These are phyloP conservation scores for Rhodotorula kratochvilovae DNA, from an alignment of 768 basidiomycete genomes.

Conservation along the genomic window DNA sequence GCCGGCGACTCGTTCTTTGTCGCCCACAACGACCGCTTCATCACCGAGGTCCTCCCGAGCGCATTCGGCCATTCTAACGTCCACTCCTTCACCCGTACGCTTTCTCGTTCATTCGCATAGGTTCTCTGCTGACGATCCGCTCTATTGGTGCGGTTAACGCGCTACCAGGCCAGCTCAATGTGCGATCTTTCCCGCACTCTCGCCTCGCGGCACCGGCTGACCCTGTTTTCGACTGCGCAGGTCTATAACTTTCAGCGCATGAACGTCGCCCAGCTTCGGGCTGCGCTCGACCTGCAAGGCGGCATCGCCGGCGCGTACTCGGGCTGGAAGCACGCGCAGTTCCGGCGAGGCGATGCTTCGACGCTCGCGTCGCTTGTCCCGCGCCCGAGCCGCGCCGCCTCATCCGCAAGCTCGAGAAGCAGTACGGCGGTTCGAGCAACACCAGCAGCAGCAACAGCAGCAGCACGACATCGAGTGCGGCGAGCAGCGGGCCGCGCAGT, in stretches of 20 bases:
- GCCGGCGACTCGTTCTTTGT: conserved; percentile 17
- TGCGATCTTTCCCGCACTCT: neutral
- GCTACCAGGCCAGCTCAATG: neutral
- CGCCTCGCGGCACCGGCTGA: neutral
- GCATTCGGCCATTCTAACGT: conserved; percentile 20
- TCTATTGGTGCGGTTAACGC: neutral
- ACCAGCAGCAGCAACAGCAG: neutral
- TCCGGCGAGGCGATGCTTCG: conserved; percentile 1
- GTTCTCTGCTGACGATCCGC: neutral
- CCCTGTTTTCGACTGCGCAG: neutral
- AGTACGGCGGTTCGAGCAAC: conserved; percentile 3
- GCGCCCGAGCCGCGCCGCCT: conserved; percentile 17
- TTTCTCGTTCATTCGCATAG: neutral
- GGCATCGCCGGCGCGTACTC: conserved; percentile 11
- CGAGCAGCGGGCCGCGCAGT: neutral
- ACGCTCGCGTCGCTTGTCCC: neutral
- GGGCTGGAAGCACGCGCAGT: conserved; percentile 17
- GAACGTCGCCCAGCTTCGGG: conserved; percentile 11
- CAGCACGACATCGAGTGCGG: neutral
- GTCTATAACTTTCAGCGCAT: conserved; percentile 22
- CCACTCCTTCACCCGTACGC: conserved; percentile 28
- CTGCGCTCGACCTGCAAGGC: conserved; percentile 1
- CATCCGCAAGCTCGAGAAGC: conserved; percentile 23
- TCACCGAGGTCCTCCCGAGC: conserved; percentile 8
- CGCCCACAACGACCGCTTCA: conserved; percentile 15